Base-by-base conservation (phyloP, 192 early-diverging fungal genomes). In the Coemansia sp. region DNA sequence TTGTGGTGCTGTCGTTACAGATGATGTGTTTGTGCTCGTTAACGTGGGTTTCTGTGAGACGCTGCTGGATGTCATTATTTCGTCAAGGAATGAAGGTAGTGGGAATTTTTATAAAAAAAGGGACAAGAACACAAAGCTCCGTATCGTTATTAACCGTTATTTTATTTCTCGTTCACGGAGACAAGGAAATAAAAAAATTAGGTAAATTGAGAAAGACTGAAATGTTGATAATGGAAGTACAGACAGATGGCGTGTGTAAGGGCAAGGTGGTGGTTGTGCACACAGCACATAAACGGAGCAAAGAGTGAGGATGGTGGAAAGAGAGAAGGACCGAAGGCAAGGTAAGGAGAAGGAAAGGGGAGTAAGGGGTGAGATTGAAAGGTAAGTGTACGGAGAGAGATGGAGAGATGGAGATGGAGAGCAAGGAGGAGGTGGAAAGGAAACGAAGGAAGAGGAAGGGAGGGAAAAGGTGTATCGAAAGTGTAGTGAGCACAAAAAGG, bases 391-490 rank as follows among this genome's bases (percentile, higher is more conserved):
- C 25, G 39, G n/a, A 48, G 32, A 51, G n/a, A 6, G 9, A 16
- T 38, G 48, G 45, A 32, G 67, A 63, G 32, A 20, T 25, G 56
- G 46, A n/a, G 32, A 64, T 55, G 19, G 22, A 43, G 65, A 56
- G 59, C 20, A 58, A 48, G 11, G 19, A 39, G 58, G 32, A 50
- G 0, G 68, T 16, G n/a, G 61, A n/a, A 10, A 49, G 58, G 40
- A 37, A 55, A 54, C 53, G 41, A 17, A 60, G 5, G 43, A 63
- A 39, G 39, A 42, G 50, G 53, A 54, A n/a, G n/a, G 41, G 42
- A 41, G 19, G 22, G 25, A 14, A 64, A 54, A 42, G 53, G 50
- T 59, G 16, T 59, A 59, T 59, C 37, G 57, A 11, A 59, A 59
- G 57, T 16, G 57, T 40, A 59, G 32, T 39, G 57, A 17, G 57